phyloP scores from a whole-genome alignment of 225 moss, liverwort and hornwort genomes.

The Straminergon stramineum region DNA sequence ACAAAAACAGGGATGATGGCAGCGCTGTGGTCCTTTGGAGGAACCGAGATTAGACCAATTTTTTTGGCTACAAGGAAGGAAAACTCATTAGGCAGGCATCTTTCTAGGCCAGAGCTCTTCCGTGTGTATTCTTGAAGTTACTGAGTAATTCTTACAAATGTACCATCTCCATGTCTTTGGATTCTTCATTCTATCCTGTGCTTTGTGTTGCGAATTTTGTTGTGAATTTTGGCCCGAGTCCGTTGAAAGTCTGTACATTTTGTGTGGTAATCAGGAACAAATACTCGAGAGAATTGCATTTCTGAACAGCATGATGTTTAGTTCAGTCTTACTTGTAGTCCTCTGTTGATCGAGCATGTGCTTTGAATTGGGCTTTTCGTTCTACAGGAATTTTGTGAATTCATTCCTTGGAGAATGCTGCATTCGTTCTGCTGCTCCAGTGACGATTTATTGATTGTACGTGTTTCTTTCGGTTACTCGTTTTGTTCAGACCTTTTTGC shows the following conservation, averaged over 20 bases:
- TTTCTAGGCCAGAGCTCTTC: conserved; percentile 23
- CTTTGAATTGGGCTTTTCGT: not conserved
- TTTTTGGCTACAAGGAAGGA: conserved; percentile 23
- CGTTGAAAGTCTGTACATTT: not conserved
- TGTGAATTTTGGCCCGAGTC: not conserved
- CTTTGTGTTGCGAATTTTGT: not conserved
- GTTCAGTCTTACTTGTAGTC: not conserved
- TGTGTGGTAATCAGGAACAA: not conserved
- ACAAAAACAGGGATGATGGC: not conserved
- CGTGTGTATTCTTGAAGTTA: conserved; percentile 26
- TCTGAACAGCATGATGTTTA: not conserved
- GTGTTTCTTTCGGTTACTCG: not conserved
- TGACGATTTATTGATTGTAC: not conserved
- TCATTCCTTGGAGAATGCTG: not conserved
- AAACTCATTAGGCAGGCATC: conserved; percentile 11
- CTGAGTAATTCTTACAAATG: conserved; percentile 27
- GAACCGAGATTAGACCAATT: conserved; percentile 19
- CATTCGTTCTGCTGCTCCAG: not conserved
- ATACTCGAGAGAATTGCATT: not conserved
- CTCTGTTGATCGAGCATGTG: not conserved
- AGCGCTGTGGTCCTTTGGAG: conserved; percentile 5
- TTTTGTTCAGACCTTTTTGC: not conserved
- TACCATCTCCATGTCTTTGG: conserved; percentile 19
- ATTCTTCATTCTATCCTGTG: conserved; percentile 3
- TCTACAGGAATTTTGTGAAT: not conserved